phyloP scores from a whole-genome alignment of 148 eudicot genomes.

The Polygonum maritimum region DNA sequence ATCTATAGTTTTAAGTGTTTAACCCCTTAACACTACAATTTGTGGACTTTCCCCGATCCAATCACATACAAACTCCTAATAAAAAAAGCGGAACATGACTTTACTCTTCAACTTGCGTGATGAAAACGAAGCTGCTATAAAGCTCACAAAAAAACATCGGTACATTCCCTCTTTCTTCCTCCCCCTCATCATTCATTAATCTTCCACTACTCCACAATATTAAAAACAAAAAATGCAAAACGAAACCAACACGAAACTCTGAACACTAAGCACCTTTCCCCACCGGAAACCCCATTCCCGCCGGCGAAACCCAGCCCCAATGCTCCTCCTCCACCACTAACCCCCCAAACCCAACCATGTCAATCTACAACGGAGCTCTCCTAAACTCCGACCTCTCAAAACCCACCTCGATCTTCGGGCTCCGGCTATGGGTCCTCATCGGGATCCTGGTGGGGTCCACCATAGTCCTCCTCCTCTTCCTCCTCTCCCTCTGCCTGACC shows the following conservation, averaged over 20 bases:
- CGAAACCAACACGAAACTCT: not conserved
- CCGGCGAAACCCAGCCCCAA: not conserved
- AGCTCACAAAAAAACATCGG: not conserved
- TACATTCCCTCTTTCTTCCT: not conserved
- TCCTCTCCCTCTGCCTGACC: conserved; percentile 64
- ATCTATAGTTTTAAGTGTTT: no score
- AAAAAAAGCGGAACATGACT: not conserved
- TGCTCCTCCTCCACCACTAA: not conserved
- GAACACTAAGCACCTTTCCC: not conserved
- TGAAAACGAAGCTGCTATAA: not conserved
- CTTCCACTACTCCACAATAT: not conserved
- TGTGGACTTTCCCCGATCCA: no score
- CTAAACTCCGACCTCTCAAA: conserved; percentile 69
- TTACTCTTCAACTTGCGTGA: not conserved
- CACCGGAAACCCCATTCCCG: not conserved
- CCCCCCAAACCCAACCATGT: conserved; percentile 28
- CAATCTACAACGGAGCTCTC: conserved; percentile 54
- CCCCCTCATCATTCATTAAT: not conserved
- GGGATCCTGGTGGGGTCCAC: conserved; percentile 78
- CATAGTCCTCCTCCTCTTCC: conserved; percentile 72
- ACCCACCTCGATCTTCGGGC: conserved; percentile 78
- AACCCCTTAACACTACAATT: no score
- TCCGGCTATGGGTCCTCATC: conserved; percentile 75
- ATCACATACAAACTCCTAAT: no score
- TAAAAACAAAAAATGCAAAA: not conserved